Evolutionary conservation across 768 basidiomycete genomes (phyloP), one percentile per base, ranked within the genome.

Genomic region (Amanita rimosa): DNA sequence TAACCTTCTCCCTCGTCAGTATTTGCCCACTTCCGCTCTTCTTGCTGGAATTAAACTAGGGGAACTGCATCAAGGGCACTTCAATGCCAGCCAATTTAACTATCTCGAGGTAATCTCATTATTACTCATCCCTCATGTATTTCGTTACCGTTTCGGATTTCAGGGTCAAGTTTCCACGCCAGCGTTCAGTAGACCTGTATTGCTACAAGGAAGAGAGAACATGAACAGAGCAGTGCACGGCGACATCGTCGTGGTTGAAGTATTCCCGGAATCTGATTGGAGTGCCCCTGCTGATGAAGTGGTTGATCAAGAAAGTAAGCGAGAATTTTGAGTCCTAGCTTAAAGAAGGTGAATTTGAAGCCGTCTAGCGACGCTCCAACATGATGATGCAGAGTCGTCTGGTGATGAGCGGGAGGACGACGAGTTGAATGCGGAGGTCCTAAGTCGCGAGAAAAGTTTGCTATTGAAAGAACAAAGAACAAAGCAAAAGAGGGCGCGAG

Each of bases 141-240:
- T 43, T 34, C 48, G 6, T 17, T 3, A 22, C 26, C 21, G 13
- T 56, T 1, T 52, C 31, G 17, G 33, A 27, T 47, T 29, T 1
- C 55, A 91, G 85, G 95, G 93, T 6, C 86, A 74, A 41, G 92
- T 96, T 14, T 71, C 78, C 3, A 83, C 86, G 0, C 78, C 82
- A 1, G 75, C 73, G 0, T 85, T 86, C 56, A 67, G 71, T 26
- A 91, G 87, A 59, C 83, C 89, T 0, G 72, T 98, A 7, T 72
- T 98, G 1, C 71, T 99, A 4, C 74, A 89, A 26, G 94, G 94
- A 0, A 74, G 93, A 24, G 85, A 93, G 63, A 83, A 91, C 53
- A 96, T 97, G 87, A 99, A 99, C 61, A 81, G 96, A 14, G 83
- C 93, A 0, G 88, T 97, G 8, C 76, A 95, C 29, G 94, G 96